Base-by-base conservation (phyloP, 257 asterid genomes). In the Capsicum chinense region DNA sequence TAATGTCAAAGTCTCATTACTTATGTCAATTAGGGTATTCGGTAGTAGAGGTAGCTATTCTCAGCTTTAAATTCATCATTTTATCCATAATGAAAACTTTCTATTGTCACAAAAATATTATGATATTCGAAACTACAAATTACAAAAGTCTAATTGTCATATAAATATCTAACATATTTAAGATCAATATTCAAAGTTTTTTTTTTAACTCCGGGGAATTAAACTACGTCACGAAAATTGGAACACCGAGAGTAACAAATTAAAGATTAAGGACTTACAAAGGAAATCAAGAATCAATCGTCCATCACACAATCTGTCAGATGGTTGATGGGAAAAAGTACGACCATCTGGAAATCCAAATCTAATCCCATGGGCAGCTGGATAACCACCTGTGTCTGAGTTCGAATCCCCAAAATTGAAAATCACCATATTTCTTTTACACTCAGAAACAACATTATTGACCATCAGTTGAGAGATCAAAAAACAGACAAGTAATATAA, bases 381-480 rank as follows among this genome's bases (percentile, higher is more conserved):
- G 57, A 26, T 56, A 80, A 17, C 94, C 94, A 5, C 94, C 92
- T 5, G 90, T 90, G 59, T 91, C 94, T 4, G 92, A 91, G 56
- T 91, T 91, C 0, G 94, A 91, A 87, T 91, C 94, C 16, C 92
- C 92, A 14, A 90, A 91, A 86, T 91, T 91, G 85, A 91, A 89
- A 13, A 91, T 85, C 44, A 89, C 85, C 2, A 92, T 83, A 13
- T 66, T 81, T 69, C 63, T 80, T 4, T 13, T 66, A 86, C 90
- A 83, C 67, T 87, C 67, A 17, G 87, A 89, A 63, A 42, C 87
- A 84, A 66, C 89, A 57, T 76, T 44, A 10, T 83, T 85, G 48
- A 44, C 42, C 26, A 64, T 13, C 14, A 50, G 70, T 15, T 59
- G 50, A 69, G 19, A 85, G 54, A 73, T 59, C 59, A 78, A 56